A percentile compares a stretch with the other conserved stretches of the same genome.
Evolutionary conservation across 2,329 filamentous ascomycete species (phyloP).

Genomic region (Parastagonospora avenae): DNA sequence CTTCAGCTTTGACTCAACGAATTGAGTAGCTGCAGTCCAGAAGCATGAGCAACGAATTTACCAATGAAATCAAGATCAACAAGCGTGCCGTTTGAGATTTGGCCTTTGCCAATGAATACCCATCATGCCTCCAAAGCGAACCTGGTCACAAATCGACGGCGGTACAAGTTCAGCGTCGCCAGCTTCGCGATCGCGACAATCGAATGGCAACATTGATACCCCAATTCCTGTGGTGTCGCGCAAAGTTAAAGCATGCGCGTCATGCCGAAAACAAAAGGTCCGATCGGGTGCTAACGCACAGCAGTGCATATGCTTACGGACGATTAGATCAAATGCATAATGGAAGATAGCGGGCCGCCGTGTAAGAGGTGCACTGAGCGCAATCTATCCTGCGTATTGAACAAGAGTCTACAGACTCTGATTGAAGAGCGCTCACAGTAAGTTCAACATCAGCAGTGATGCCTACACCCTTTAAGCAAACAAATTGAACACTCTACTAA

Average conservation of each 20-base stretch:
- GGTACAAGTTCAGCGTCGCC: not conserved
- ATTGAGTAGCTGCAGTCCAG: not conserved
- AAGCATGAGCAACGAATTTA: too few relatives aligned
- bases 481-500: not conserved
- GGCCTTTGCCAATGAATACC: not conserved
- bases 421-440: constrained; percentile 52
- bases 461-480: too few relatives aligned
- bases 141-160: not conserved
- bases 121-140: constrained; percentile 1
- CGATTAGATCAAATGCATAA: constrained; percentile 57
- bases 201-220: constrained; percentile 2
- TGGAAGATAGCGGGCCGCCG: constrained; percentile 52
- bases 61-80: too few relatives aligned
- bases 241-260: constrained; percentile 54
- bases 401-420: constrained; percentile 57
- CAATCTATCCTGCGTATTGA: constrained; percentile 57
- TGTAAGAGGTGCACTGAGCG: constrained; percentile 58
- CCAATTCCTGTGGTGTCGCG: constrained; percentile 18
- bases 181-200: not conserved
- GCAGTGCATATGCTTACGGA: constrained; percentile 3
- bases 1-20: constrained; percentile 10
- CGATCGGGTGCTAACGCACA: not conserved
- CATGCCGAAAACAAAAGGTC: constrained; percentile 59
- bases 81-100: too few relatives aligned
- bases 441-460: constrained; percentile 11